Conservation (phyloP, 2,329 filamentous ascomycete genomes). For the Raffaelea albimanens region DNA sequence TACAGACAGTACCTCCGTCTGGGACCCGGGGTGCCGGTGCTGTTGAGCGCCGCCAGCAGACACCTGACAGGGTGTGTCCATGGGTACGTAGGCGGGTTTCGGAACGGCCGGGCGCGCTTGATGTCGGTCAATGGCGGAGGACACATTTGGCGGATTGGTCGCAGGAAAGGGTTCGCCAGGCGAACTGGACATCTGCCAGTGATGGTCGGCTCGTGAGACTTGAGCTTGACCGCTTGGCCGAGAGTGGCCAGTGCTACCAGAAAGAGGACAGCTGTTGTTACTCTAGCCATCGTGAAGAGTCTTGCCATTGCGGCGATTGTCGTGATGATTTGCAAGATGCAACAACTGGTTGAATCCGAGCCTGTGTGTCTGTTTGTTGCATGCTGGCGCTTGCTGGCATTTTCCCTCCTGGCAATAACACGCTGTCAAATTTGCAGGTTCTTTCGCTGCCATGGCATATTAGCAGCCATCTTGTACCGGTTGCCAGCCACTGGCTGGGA, state of each 20-base stretch:
- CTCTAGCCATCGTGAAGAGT: background rate
- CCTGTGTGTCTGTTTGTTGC: background rate
- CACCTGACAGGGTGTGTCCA: conserved; percentile 11
- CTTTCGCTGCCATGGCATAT: background rate
- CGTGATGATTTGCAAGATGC: no score
- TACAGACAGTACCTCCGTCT: conserved; percentile 15
- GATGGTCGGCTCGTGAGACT: conserved; percentile 1
- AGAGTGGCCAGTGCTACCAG: background rate
- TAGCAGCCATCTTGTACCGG: background rate
- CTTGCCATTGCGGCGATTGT: no score
- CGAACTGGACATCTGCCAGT: background rate
- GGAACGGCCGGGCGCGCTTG: conserved; percentile 2
- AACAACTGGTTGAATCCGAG: no score
- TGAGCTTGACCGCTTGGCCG: background rate
- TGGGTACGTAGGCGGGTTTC: conserved; percentile 4
- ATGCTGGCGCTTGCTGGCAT: background rate
- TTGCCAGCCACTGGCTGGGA: background rate
- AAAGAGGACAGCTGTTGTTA: background rate
- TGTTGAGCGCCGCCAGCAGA: background rate
- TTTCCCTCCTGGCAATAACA: conserved; percentile 7
- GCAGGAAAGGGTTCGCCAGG: conserved; percentile 4
- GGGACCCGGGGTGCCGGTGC: background rate
- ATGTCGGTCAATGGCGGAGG: conserved; percentile 4
- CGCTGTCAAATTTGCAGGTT: conserved; percentile 6
- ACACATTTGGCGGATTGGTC: conserved; percentile 3